A percentile compares a stretch with the other conserved stretches of the same genome.
Conservation (phyloP, 2,329 filamentous ascomycete species). For the Pseudogymnoascus sp. region DNA sequence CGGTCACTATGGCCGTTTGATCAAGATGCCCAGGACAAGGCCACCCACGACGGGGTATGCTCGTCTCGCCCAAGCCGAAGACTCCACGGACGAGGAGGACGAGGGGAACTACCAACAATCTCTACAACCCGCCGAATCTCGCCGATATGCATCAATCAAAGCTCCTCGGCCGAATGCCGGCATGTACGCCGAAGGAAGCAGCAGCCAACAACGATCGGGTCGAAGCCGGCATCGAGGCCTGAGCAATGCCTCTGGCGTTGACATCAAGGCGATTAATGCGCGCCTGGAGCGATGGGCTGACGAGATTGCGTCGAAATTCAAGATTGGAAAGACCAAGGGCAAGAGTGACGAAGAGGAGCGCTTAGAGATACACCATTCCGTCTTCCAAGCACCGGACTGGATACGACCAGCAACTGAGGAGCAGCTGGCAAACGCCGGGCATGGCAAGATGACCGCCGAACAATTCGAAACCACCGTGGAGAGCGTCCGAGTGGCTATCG, state of each 20-base stretch:
- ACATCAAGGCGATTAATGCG: slow-evolving; percentile 97
- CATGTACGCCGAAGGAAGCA: slow-evolving; percentile 43
- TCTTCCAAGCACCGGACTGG: slow-evolving; percentile 89
- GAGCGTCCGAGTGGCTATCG: slow-evolving; percentile 82
- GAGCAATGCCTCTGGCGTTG: slow-evolving; percentile 78
- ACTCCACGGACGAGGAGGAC: slow-evolving; percentile 64
- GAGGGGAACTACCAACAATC: slow-evolving; percentile 54
- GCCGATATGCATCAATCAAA: slow-evolving; percentile 56
- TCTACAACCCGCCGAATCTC: slow-evolving; percentile 46
- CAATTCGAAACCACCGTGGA: slow-evolving; percentile 87
- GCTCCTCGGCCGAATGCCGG: slow-evolving; percentile 54
- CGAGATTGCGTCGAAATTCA: slow-evolving; percentile 95
- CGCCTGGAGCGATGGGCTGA: slow-evolving; percentile 93
- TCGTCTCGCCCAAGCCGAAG: slow-evolving; percentile 74
- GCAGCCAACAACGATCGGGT: slow-evolving; percentile 32
- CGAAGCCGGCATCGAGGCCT: slow-evolving; percentile 46
- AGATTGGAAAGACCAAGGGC: slow-evolving; percentile 69
- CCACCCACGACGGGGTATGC: slow-evolving; percentile 77
- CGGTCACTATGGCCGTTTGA: background rate
- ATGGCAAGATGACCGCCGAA: slow-evolving; percentile 63
- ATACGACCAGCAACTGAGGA: slow-evolving; percentile 73
- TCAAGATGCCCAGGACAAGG: slow-evolving; percentile 26
- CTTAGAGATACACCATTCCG: slow-evolving; percentile 92
- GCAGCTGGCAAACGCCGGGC: slow-evolving; percentile 50
- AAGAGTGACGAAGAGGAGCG: slow-evolving; percentile 72